Evolutionary conservation across 2,329 filamentous ascomycete genomes (phyloP), one percentile per base, ranked within the genome.

Genomic region (Ascochyta fabae): DNA sequence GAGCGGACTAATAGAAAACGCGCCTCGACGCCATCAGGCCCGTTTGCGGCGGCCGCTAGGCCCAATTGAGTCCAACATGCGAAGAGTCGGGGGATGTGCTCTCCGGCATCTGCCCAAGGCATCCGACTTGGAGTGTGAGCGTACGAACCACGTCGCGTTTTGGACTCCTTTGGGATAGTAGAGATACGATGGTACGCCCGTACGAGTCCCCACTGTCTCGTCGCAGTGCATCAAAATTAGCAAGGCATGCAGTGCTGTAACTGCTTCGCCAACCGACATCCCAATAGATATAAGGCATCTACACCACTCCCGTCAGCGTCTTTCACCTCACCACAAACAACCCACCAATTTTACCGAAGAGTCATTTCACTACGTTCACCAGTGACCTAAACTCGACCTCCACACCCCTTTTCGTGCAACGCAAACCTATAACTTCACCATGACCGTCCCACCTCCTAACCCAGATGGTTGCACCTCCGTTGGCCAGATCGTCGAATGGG

Each of bases 391-490:
- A 15, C 12, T 12, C 29, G 5, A 31, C 29, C 29, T 31, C 10
- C 29, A 15, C 29, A 31, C 29, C 12, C 12, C 29, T 31, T 6
- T 4, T 31, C 29, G 12, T 12, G 29, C 12, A 10, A 4, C 29
- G 13, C 29, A 13, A 15, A 31, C 29, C 29, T 12, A 22, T 16
- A n/a, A 26, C 36, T 29, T 44, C 59, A 50, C 22, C 22, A 70
- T 67, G 65, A 60, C 60, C 6, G 44, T 66, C 24, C 59, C 64
- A 40, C 66, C 65, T 15, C 38, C 65, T n/a, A 61, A 61, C 34
- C 65, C 65, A 4, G 34, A 49, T 1, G 42, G 13, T 13, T 71
- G 69, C 50, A 56, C 47, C 7, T 24, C 62, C 6, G 56, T 70
- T 16, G 53, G 56, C 15, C 61, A 62, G 10, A 19, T 48, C 2